Percentiles rank a stretch among this genome's conserved stretches.
These are phyloP conservation scores for Stachybotrys elegans DNA, from an alignment of 2,329 filamentous ascomycete species.

Conservation along the genomic window DNA sequence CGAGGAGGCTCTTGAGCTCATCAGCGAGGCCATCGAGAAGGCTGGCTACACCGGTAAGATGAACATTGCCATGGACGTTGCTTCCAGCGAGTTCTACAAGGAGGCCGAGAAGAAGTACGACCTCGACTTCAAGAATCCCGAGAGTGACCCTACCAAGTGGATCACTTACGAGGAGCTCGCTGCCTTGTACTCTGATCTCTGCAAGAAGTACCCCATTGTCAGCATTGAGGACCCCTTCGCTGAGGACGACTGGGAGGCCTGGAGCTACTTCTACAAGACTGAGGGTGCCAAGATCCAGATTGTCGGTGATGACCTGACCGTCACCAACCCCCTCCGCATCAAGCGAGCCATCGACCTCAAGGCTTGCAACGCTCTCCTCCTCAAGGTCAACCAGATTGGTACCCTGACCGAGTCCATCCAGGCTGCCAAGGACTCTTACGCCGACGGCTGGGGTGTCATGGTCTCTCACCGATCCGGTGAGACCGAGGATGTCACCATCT, in stretches of 20 bases:
- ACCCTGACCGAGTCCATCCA: slow-evolving; percentile 98
- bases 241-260: slow-evolving; percentile 99
- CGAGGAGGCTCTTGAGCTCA: slow-evolving; percentile 94
- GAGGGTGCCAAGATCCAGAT: slow-evolving; percentile 98
- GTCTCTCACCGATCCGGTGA: slow-evolving; percentile 98
- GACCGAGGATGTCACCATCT: slow-evolving; percentile 99
- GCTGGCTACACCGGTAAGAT: slow-evolving; percentile 94
- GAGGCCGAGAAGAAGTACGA: slow-evolving; percentile 97
- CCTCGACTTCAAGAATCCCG: slow-evolving; percentile 99
- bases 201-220: slow-evolving; percentile 96
- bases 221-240: slow-evolving; percentile 98
- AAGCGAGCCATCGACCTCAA: slow-evolving; percentile 99
- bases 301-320: slow-evolving; percentile 96
- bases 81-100: slow-evolving; percentile 99
- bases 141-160: slow-evolving; percentile 95
- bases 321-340: slow-evolving; percentile 98
- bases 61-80: slow-evolving; percentile 98
- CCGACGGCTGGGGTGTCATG: slow-evolving; percentile 97
- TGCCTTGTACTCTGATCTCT: slow-evolving; percentile 79
- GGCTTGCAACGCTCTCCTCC: slow-evolving; percentile 94
- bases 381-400: slow-evolving; percentile 99
- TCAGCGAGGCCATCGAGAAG: slow-evolving; percentile 88
- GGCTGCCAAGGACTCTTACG: slow-evolving; percentile 97
- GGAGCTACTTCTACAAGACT: slow-evolving; percentile 99
- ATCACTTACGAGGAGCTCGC: slow-evolving; percentile 97